Evolutionary conservation across 2,329 filamentous ascomycete species (phyloP), one percentile per base, ranked within the genome.

Genomic region (Blastomyces emzantsi): DNA sequence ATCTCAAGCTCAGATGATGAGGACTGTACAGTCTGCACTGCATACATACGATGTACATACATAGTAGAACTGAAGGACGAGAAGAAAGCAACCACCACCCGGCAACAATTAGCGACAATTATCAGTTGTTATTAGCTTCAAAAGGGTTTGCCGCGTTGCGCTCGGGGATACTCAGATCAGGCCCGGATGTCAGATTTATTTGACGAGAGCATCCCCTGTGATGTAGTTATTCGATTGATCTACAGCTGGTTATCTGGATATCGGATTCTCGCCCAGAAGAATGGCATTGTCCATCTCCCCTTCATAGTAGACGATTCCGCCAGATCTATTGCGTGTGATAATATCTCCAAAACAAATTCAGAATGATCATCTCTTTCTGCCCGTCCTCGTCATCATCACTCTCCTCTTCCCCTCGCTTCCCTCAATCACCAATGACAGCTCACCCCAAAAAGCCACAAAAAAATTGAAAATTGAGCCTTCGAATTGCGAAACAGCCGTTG

Each of bases 1-100:
- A 63, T 63, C 47, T 58, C 52, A 57, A 47, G 7, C 36, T 36
- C 43, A 17, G 61, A 63, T 63, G 54, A 58, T 58, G 61, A 57
- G 28, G 49, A 55, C n/a, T n/a, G n/a, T n/a, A n/a, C n/a, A n/a
- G n/a, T n/a, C n/a, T n/a, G n/a, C n/a, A n/a, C n/a, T n/a, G n/a
- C n/a, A n/a, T n/a, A n/a, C n/a, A n/a, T n/a, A n/a, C n/a, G n/a
- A n/a, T n/a, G 1, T 9, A 7, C 33, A 36, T 36, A 8, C 33
- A 1, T 1, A 9, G 7, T 25, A 11, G 13, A 25, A 7, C 22
- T 25, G 28, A 17, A 4, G 7, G 22, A 52, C 15, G 1, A 0
- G 17, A 19, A 47, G 45, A 47, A 47, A 22, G 8, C 17, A n/a
- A 7, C 15, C 7, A n/a, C n/a, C n/a, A 45, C 3, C 45, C n/a